Evolutionary conservation across 306 rosid species (phyloP).

Genomic region (Corylus americana): DNA sequence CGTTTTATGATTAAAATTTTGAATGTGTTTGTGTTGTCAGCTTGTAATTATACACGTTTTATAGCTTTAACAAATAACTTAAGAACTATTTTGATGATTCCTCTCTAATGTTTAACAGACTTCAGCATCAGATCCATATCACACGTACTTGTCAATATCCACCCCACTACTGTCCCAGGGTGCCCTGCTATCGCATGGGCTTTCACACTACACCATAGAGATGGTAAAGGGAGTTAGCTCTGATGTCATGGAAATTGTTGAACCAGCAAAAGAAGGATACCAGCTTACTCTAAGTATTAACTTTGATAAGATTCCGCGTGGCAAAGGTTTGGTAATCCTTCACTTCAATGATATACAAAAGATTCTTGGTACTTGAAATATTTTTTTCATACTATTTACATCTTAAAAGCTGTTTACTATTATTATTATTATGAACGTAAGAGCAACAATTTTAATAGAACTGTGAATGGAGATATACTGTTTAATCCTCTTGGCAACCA

Average conservation of each 20-base stretch:
- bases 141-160: slow-evolving; percentile 68
- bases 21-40: background rate
- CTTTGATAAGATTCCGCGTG: slow-evolving; percentile 49
- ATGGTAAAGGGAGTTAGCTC: slow-evolving; percentile 57
- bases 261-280: slow-evolving; percentile 71
- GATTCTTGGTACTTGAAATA: background rate
- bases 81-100: slow-evolving; percentile 23
- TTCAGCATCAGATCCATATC: slow-evolving; percentile 53
- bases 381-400: background rate
- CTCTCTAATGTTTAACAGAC: slow-evolving; percentile 43
- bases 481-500: too few species aligned
- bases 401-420: background rate
- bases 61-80: slow-evolving; percentile 6
- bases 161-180: slow-evolving; percentile 66
- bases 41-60: background rate
- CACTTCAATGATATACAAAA: background rate
- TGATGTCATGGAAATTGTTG: slow-evolving; percentile 51
- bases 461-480: background rate
- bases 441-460: slow-evolving; percentile 1
- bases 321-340: slow-evolving; percentile 53
- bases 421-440: background rate
- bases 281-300: slow-evolving; percentile 68
- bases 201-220: slow-evolving; percentile 54
- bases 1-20: background rate
- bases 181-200: slow-evolving; percentile 33